Conservation (phyloP, 768 basidiomycete species). For the Phylloporus rhodoxanthus region DNA sequence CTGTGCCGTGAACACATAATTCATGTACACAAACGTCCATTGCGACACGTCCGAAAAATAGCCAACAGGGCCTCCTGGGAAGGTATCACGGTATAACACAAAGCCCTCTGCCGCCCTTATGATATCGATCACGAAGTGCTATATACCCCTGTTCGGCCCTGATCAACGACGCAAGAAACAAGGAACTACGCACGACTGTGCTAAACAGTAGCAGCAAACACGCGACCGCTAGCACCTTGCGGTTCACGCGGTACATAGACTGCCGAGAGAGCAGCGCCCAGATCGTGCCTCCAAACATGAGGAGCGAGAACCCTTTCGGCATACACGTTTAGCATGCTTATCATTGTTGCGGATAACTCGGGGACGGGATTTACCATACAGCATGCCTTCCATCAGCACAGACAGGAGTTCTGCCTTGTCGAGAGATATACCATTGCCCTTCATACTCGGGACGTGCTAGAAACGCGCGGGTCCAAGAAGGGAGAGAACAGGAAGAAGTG, state of each 20-base stretch:
- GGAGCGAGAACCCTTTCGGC: slow-evolving; percentile 29
- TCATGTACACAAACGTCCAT: slow-evolving; percentile 27
- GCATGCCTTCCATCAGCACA: slow-evolving; percentile 11
- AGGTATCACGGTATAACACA: slow-evolving; percentile 12
- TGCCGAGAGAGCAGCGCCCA: slow-evolving; percentile 16
- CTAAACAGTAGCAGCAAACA: slow-evolving; percentile 28
- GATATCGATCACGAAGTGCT: slow-evolving; percentile 27
- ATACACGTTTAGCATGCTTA: neutral
- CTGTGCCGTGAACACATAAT: slow-evolving; percentile 19
- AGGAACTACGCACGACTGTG: slow-evolving; percentile 20
- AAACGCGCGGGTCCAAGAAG: neutral
- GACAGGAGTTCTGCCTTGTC: slow-evolving; percentile 21
- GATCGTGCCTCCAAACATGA: slow-evolving; percentile 32
- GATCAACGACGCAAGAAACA: neutral
- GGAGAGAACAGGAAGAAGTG: neutral
- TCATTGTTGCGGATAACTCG: no score
- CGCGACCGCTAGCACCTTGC: slow-evolving; percentile 18
- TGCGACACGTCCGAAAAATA: slow-evolving; percentile 26
- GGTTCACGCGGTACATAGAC: slow-evolving; percentile 11
- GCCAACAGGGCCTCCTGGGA: slow-evolving; percentile 14
- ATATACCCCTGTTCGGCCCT: neutral
- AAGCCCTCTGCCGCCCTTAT: slow-evolving; percentile 25
- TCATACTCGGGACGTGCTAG: slow-evolving; percentile 3
- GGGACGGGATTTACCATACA: slow-evolving; percentile 13
- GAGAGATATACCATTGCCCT: slow-evolving; percentile 1